Percentiles rank a stretch among this genome's conserved stretches.
phyloP scores from a whole-genome alignment of 306 rosid species.

The Fragaria ananassa region DNA sequence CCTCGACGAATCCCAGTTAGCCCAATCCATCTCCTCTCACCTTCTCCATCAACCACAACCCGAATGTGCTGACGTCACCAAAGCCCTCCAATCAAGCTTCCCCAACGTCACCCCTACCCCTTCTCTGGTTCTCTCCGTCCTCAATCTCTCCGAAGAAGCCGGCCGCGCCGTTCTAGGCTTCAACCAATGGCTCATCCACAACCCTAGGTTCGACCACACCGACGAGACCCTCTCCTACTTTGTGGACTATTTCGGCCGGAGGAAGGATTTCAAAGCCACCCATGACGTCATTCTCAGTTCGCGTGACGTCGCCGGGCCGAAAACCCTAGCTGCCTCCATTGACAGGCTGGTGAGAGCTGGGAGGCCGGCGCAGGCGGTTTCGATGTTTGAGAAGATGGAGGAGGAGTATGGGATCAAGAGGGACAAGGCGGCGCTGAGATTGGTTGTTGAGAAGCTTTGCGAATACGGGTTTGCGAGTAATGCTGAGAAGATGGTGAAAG shows the following conservation, averaged over 20 bases:
- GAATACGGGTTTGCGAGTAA: constrained; percentile 44
- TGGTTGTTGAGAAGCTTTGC: constrained; percentile 54
- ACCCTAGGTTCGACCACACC: constrained; percentile 51
- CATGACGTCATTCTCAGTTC: constrained; percentile 44
- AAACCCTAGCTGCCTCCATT: constrained; percentile 47
- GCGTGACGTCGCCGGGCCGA: constrained; percentile 37
- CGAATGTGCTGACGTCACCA: neutral
- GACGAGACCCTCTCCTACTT: constrained; percentile 67
- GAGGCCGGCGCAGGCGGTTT: constrained; percentile 51
- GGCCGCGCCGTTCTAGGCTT: constrained; percentile 67
- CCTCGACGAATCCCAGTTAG: constrained; percentile 2
- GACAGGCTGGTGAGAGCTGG: constrained; percentile 79
- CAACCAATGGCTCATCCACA: constrained; percentile 55
- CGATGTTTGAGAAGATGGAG: constrained; percentile 78
- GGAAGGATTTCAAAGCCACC: constrained; percentile 80
- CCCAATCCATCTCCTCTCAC: constrained; percentile 51
- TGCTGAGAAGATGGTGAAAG: constrained; percentile 83
- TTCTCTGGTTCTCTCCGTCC: constrained; percentile 39
- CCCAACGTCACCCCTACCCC: constrained; percentile 60
- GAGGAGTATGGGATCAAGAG: constrained; percentile 61
- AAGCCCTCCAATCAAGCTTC: constrained; percentile 59
- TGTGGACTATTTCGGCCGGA: constrained; percentile 68
- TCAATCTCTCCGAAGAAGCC: constrained; percentile 61
- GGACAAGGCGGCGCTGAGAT: constrained; percentile 42
- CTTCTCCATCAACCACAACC: constrained; percentile 25